Base-by-base conservation (phyloP, 108 stramenopile genomes). In the Seminavis robusta region DNA sequence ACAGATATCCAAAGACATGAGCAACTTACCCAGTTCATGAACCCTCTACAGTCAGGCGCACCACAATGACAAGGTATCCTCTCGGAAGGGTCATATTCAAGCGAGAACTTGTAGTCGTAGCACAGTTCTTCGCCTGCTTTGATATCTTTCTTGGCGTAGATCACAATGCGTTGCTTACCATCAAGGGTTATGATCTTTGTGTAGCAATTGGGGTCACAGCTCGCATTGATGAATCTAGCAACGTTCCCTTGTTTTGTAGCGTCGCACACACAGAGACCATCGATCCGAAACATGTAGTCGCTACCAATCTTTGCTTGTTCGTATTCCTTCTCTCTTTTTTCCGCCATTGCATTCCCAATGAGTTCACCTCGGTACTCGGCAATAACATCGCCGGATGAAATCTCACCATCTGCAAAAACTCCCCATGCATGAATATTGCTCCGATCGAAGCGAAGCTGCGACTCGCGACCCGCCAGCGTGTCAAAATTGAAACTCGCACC, bases 271-370 rank as follows among this genome's bases (percentile, higher is more conserved):
- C 56, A 73, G 51, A 72, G 37, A 25, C 61, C 67, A 63, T 95
- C 96, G 10, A 97, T 76, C 6, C 98, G 79, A 81, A 98, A 98
- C 90, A 97, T 90, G 74, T 97, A 98, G 63, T 95, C 94, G 49
- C 79, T 76, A 19, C 72, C 93, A 20, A 95, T 64, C 24, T 96
- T 96, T 28, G 67, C 74, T 23, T 39, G 61, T 62, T 95, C 94
- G 59, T 98, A 98, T 50, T 79, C 67, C 31, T 73, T 61, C 67
- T 96, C 94, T 23, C 96, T 83, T 59, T 74, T 79, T 56, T 96
- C 98, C 2, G 92, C 91, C 6, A 94, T 84, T 5, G 82, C 77
- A 46, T 88, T 79, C 9, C 94, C 73, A 64, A 98, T 92, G 24
- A 96, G 34, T 61, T 94, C 94, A 9, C 98, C 98, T 33, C 87